phyloP scores from a whole-genome alignment of 257 asterid genomes.

The Solanum boliviense region DNA sequence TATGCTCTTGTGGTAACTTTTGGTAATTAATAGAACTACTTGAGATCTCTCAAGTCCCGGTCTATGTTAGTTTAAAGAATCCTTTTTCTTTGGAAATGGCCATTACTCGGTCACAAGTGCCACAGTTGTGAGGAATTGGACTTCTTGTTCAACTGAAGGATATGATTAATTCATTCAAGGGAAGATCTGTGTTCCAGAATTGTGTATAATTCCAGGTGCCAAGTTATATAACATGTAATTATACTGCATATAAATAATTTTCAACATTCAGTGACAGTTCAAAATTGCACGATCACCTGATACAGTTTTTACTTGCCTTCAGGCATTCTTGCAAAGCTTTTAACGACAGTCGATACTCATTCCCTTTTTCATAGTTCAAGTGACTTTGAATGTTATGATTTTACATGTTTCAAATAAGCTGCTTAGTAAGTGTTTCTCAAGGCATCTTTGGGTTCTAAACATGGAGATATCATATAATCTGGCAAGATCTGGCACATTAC shows the following conservation, averaged over 20 bases:
- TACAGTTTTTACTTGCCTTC: background rate
- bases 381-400: background rate
- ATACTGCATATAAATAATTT: background rate
- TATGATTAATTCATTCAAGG: background rate
- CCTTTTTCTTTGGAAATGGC: background rate
- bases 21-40: conserved; percentile 31
- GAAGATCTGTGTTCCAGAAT: background rate
- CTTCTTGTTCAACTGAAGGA: background rate
- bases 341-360: background rate
- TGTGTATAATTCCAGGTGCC: background rate
- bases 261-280: background rate
- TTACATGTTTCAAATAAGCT: background rate
- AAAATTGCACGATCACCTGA: background rate
- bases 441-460: background rate
- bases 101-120: background rate
- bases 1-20: conserved; percentile 66
- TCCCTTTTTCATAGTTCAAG: background rate
- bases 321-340: background rate
- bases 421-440: background rate
- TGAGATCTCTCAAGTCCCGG: background rate
- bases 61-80: background rate
- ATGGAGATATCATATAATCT: background rate
- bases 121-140: background rate
- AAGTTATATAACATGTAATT: background rate
- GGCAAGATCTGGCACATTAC: background rate